phyloP scores from a whole-genome alignment of 345 rosid species.

The Nephelium lappaceum region DNA sequence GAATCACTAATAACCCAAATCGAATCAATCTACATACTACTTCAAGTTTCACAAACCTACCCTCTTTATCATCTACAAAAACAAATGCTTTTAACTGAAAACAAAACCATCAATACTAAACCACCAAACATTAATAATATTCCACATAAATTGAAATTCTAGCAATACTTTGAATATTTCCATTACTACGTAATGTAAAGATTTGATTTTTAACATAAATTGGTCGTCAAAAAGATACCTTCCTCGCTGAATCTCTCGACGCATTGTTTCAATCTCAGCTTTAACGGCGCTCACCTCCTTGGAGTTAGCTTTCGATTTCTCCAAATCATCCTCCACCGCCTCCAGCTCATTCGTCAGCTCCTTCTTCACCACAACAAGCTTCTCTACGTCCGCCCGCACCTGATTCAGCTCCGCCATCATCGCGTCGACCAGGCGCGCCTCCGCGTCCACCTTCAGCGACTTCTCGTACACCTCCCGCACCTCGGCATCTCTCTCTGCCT shows the following conservation, averaged over 20 bases:
- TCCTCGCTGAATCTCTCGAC: constrained; percentile 65
- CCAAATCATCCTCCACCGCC: constrained; percentile 44
- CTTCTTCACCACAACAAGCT: constrained; percentile 39
- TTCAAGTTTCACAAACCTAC: neutral
- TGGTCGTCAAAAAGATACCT: constrained; percentile 46
- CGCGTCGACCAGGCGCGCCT: constrained; percentile 54
- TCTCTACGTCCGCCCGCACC: constrained; percentile 55
- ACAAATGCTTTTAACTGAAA: neutral
- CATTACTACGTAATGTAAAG: neutral
- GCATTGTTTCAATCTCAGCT: constrained; percentile 55
- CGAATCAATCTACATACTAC: neutral
- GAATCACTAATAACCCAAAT: neutral
- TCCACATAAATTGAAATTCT: too few relatives aligned
- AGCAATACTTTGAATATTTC: too few relatives aligned
- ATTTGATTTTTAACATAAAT: neutral
- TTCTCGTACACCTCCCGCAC: constrained; percentile 69
- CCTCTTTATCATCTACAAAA: neutral
- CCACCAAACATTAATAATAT: neutral
- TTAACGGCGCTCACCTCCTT: constrained; percentile 40
- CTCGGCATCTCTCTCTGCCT: constrained; percentile 64
- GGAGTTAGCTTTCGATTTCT: constrained; percentile 50
- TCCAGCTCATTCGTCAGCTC: constrained; percentile 49
- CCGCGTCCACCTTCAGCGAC: constrained; percentile 68
- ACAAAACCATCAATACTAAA: neutral
- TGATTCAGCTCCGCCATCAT: constrained; percentile 56